phyloP scores from a whole-genome alignment of 345 rosid species.

The Barbarea vulgaris region DNA sequence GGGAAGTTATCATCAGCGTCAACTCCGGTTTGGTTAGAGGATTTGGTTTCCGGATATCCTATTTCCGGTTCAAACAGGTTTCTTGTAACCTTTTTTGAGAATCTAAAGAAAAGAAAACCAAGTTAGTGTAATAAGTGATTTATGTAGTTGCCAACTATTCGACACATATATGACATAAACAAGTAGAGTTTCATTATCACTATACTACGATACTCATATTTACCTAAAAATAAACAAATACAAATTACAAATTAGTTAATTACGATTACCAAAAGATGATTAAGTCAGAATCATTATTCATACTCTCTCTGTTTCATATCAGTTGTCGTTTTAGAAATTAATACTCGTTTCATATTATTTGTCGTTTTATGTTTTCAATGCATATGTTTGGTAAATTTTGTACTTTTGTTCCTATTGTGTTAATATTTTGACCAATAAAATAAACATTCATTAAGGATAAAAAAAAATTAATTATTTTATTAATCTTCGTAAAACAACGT shows the following conservation, averaged over 20 bases:
- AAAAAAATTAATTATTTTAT: too few species aligned
- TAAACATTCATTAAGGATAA: too few species aligned
- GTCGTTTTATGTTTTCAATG: too few species aligned
- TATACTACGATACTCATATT: neutral
- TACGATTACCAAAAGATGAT: neutral
- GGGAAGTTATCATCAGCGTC: constrained; percentile 2
- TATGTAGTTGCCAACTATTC: neutral
- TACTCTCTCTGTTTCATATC: too few species aligned
- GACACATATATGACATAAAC: neutral
- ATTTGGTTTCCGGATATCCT: neutral
- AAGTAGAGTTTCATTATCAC: neutral
- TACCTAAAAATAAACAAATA: neutral
- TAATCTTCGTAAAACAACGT: too few species aligned
- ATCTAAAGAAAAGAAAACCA: neutral
- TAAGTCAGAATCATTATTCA: neutral
- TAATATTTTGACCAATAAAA: too few species aligned
- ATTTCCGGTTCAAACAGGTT: constrained; percentile 20
- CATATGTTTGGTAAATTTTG: too few species aligned
- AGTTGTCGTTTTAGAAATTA: too few species aligned
- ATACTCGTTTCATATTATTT: too few species aligned
- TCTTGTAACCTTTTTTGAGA: neutral
- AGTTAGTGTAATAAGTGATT: too few species aligned
- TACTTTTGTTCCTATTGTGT: too few species aligned
- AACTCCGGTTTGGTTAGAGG: neutral
- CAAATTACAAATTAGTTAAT: neutral